phyloP scores from a whole-genome alignment of 768 basidiomycete species.

The Cystobasidiopsis lactophilus region DNA sequence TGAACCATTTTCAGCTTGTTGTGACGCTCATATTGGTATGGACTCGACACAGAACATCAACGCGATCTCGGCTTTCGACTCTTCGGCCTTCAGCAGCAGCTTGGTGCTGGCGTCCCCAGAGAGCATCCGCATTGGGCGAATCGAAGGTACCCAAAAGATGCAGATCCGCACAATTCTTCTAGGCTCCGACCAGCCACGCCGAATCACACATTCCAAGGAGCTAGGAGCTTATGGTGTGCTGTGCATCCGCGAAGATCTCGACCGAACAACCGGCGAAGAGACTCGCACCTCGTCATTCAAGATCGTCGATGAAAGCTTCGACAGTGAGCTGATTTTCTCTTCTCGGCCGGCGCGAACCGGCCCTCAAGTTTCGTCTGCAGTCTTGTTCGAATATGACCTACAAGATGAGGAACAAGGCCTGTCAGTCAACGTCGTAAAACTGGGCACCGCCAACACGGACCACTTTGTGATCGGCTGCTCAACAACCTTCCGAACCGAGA shows the following conservation, averaged over 20 bases:
- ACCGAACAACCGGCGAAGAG: conserved; percentile 34
- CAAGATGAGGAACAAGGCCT: background rate
- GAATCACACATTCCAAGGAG: conserved; percentile 38
- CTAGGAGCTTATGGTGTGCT: conserved; percentile 44
- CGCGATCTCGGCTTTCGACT: conserved; percentile 35
- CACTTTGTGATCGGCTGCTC: conserved; percentile 30
- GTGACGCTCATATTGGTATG: background rate
- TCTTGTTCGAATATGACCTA: background rate
- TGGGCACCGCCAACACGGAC: background rate
- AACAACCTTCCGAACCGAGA: conserved; percentile 1
- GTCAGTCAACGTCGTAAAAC: conserved; percentile 1
- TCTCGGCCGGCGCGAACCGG: background rate
- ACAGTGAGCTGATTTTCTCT: conserved; percentile 31
- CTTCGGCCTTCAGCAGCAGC: conserved; percentile 31
- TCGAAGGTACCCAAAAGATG: conserved; percentile 49
- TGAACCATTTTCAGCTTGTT: no score
- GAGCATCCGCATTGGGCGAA: conserved; percentile 41
- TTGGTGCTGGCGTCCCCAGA: conserved; percentile 38
- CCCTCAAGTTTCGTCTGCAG: background rate
- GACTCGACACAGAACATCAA: conserved; percentile 31
- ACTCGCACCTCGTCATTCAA: conserved; percentile 37
- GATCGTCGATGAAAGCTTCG: conserved; percentile 43
- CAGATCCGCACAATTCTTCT: conserved; percentile 54
- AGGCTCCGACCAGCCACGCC: conserved; percentile 47
- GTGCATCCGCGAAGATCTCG: conserved; percentile 36